Evolutionary conservation across 176 grass and related monocot species (phyloP).

Genomic region (Triticum monococcum): DNA sequence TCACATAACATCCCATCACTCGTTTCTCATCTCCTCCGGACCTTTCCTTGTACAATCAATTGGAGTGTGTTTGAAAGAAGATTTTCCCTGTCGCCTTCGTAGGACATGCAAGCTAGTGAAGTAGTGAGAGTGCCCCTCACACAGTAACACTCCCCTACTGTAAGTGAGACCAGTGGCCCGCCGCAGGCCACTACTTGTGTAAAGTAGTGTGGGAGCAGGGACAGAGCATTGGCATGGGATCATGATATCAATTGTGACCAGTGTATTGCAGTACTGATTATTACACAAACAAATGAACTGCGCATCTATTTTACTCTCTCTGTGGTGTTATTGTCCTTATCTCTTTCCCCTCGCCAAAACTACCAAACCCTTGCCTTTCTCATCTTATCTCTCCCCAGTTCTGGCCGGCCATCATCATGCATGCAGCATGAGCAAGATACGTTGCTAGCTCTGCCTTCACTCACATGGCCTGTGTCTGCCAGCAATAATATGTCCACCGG

Average conservation of each 20-base stretch:
- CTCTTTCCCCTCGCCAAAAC: neutral
- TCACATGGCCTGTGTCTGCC: conserved; percentile 32
- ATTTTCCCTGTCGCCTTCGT: no score
- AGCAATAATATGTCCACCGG: conserved; percentile 35
- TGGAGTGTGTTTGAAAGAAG: no score
- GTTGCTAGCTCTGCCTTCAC: conserved; percentile 18
- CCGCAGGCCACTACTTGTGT: neutral
- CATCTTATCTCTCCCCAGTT: neutral
- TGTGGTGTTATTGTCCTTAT: conserved; percentile 4
- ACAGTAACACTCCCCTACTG: neutral
- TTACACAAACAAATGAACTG: no score
- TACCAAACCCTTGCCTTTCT: neutral
- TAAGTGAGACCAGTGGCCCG: neutral
- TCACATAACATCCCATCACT: conserved; percentile 28
- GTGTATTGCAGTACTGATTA: no score
- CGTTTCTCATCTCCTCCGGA: neutral
- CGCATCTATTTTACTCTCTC: no score
- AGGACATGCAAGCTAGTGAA: no score
- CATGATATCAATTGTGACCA: no score
- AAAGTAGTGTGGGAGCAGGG: no score
- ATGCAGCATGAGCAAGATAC: neutral
- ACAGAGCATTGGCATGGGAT: no score
- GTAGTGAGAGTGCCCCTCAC: no score
- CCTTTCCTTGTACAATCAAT: no score
- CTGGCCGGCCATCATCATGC: neutral